phyloP scores from a whole-genome alignment of 495 filamentous ascomycete species.

The Lindgomyces ingoldianus region DNA sequence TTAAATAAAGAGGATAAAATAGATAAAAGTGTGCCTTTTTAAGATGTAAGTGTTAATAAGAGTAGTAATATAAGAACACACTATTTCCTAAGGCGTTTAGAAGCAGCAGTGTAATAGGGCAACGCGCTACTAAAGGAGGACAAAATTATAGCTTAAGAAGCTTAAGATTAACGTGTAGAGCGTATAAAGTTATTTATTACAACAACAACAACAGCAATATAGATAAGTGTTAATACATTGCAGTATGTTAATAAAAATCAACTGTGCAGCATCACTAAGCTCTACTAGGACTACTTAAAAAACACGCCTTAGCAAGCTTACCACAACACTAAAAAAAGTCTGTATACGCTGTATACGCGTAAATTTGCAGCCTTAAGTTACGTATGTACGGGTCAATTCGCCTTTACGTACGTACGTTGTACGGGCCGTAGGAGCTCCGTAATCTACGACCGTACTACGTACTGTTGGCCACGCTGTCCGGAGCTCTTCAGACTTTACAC shows the following conservation, averaged over 20 bases:
- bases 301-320: background rate
- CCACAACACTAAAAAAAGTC: conserved; percentile 1
- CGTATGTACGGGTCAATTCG: background rate
- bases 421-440: background rate
- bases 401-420: background rate
- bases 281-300: conserved; percentile 1
- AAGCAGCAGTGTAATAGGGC: background rate
- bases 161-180: background rate
- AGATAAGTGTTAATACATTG: conserved; percentile 1
- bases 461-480: background rate
- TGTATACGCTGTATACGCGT: background rate
- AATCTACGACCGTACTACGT: too few relatives aligned
- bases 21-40: conserved; percentile 1
- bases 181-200: conserved; percentile 1
- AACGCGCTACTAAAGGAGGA: background rate
- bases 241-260: background rate
- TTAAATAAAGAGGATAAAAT: background rate
- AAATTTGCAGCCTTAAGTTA: conserved; percentile 1
- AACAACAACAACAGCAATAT: conserved; percentile 1
- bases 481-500: too few relatives aligned
- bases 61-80: background rate
- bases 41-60: background rate
- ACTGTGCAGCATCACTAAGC: background rate
- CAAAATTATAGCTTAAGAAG: background rate
- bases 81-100: conserved; percentile 1